Evolutionary conservation across 441 rosid species (phyloP), one percentile per base, ranked within the genome.

Genomic region (Gossypium davidsonii): DNA sequence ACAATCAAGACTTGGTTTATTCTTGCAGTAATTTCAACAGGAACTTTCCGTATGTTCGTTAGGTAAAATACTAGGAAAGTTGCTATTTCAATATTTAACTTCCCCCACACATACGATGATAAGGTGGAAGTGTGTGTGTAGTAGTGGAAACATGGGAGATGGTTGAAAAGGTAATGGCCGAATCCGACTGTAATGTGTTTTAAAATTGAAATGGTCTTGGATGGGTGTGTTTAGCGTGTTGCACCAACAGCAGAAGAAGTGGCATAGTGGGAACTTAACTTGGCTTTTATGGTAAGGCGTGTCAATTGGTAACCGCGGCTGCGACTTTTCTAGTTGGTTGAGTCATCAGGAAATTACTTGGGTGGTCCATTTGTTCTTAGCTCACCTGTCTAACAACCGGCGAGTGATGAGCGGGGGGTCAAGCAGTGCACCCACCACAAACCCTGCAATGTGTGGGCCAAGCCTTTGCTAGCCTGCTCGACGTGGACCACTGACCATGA

Each of bases 331-430:
- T 48, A 34, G 56, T 48, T 46, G 10, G 18, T 46, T 23, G 58
- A 52, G 62, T 52, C 73, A 10, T 48, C 58, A 17, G 3, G 67
- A 72, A 59, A 59, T 59, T 60, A 72, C 57, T 46, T 60, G 67
- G 67, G 26, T 7, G 58, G 42, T 15, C 58, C 57, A 59, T 46
- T 34, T 39, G 42, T 26, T 1, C 9, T 18, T 1, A 1, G 8
- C 49, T 61, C 3, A 34, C 49, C 48, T 31, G 61, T 68, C 72
- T 5, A 6, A 21, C 12, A n/a, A 44, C 4, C n/a, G 20, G 62
- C 18, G 48, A 53, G 60, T 52, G 28, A 28, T 17, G 57, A 23
- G 15, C 18, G 39, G 37, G 42, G 53, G 57, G 6, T 6, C 28
- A 48, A 6, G 39, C 39, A 23, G 8, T 5, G 6, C 0, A 23